Evolutionary conservation across 148 eudicot species (phyloP), one percentile per base, ranked within the genome.

Genomic region (Cornus suecica): DNA sequence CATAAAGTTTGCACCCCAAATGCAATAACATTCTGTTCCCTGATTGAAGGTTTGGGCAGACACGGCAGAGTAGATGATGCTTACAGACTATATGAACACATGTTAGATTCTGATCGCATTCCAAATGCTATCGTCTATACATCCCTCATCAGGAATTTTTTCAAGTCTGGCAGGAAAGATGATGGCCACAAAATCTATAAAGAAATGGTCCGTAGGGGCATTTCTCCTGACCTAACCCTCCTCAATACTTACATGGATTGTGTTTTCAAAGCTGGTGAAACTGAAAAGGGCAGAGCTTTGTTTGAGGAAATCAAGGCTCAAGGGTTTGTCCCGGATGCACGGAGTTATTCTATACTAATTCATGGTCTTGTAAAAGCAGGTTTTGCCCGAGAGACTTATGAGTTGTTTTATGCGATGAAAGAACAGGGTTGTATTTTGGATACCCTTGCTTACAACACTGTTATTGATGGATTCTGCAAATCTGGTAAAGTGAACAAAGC

Each of bases 161-260:
- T 94, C 70, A 88, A 78, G 78, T 82, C 77, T 66, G 88, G 91
- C 8, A 86, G 97, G 83, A 83, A 84, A 70, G 83, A 78, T 42
- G 99, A 94, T 76, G 97, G 97, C 29, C 99, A 94, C 83, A 94
- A 94, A 83, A 82, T 92, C 71, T 92, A 92, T 82, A 94, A 89
- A 86, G 96, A 94, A 87, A 90, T 94, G 99, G 79, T 87, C 45
- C 90, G 91, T 22, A 82, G 69, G 63, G 94, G 92, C 48, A 85
- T 89, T 77, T 73, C 85, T 65, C 90, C 94, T 66, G 99, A 94
- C 74, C 83, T 90, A 67, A 90, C 86, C 20, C 92, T 92, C 72
- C 90, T 94, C 28, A 92, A 94, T 74, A 89, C 97, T 8, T 94
- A 92, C 72, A 94, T 94, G 96, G 97, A 92, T 66, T 92, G 97